Evolutionary conservation across 371 early-diverging fungal species (phyloP).

Genomic region (Syncephalastrum racemosum): DNA sequence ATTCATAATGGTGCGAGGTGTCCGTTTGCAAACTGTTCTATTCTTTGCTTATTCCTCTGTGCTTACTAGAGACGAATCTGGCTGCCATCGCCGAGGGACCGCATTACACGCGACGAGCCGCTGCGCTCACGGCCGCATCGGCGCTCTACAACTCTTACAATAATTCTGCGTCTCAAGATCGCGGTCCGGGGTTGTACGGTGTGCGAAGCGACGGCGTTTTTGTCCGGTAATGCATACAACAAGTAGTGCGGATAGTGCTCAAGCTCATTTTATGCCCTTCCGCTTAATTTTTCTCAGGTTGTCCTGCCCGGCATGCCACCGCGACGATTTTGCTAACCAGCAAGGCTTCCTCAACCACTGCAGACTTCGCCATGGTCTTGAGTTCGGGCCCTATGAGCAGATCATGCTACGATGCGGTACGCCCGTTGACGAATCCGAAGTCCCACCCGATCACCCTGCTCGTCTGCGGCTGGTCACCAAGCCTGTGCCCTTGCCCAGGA

Average conservation of each 20-base stretch:
- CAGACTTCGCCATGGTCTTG: constrained; percentile 65
- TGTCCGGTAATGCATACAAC: constrained; percentile 45
- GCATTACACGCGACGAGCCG: constrained; percentile 46
- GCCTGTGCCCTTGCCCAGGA: constrained; percentile 23
- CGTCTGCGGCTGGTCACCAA: constrained; percentile 37
- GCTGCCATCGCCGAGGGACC: constrained; percentile 27
- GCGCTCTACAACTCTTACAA: constrained; percentile 4
- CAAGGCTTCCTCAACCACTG: constrained; percentile 85
- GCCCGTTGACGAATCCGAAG: constrained; percentile 63
- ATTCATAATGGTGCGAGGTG: constrained; percentile 52
- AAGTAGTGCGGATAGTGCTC: neutral
- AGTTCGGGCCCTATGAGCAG: constrained; percentile 71
- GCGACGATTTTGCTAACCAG: constrained; percentile 68
- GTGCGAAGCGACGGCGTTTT: constrained; percentile 61
- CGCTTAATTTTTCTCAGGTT: constrained; percentile 24
- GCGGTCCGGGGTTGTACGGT: constrained; percentile 36
- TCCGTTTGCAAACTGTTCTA: neutral
- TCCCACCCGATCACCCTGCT: constrained; percentile 59
- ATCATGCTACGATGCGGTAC: constrained; percentile 69
- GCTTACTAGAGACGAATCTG: constrained; percentile 12
- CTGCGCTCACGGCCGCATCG: constrained; percentile 11
- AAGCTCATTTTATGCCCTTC: neutral
- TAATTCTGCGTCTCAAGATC: constrained; percentile 9
- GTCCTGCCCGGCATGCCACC: constrained; percentile 57
- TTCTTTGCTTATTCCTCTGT: neutral